Conservation (phyloP, 306 rosid genomes). For the Fagus crenata region DNA sequence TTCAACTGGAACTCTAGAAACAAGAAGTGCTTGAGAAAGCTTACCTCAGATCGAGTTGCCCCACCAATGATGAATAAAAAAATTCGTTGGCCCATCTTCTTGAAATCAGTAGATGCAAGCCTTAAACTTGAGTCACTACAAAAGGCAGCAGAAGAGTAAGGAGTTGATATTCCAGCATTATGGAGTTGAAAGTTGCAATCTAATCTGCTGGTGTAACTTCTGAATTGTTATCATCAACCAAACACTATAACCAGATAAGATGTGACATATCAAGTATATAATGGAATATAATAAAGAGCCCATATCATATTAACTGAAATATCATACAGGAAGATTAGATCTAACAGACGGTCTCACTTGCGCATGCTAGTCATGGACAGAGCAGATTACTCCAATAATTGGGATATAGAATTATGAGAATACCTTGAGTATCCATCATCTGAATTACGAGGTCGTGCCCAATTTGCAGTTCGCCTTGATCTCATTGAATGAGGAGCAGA, state of each 20-base stretch:
- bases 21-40: conserved; percentile 20
- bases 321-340: neutral
- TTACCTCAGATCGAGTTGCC: conserved; percentile 96
- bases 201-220: neutral
- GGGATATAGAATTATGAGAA: neutral
- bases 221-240: conserved; percentile 10
- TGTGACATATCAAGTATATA: neutral
- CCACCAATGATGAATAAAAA: conserved; percentile 87
- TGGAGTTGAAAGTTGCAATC: conserved; percentile 12
- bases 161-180: conserved; percentile 11
- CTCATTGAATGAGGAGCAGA: conserved; percentile 63
- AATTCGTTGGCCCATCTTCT: conserved; percentile 81
- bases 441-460: conserved; percentile 64
- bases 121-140: conserved; percentile 70
- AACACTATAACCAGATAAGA: neutral
- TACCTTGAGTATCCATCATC: conserved; percentile 93
- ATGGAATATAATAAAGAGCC: neutral
- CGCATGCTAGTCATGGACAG: neutral
- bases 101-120: conserved; percentile 49
- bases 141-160: conserved; percentile 20
- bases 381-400: neutral
- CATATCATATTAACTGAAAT: neutral
- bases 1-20: conserved; percentile 12
- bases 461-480: conserved; percentile 89
- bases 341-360: neutral